phyloP scores from a whole-genome alignment of 2,329 filamentous ascomycete genomes.

The Knufia petricola region DNA sequence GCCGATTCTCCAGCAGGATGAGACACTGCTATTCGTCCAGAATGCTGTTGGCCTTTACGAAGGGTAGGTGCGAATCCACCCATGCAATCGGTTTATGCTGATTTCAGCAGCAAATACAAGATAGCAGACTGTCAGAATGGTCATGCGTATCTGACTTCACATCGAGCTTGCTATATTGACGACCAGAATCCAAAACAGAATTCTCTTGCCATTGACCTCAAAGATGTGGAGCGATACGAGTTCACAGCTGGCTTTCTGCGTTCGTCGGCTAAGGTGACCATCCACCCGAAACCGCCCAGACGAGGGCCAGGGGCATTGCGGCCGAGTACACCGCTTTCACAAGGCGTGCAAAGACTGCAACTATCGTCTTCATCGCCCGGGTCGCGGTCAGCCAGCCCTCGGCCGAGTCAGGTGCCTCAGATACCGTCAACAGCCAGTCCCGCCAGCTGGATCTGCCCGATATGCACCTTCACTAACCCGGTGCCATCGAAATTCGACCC shows the following conservation, averaged over 20 bases:
- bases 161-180: conserved; percentile 91
- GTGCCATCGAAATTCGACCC: conserved; percentile 92
- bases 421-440: conserved; percentile 22
- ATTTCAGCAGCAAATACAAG: conserved; percentile 69
- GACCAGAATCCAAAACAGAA: conserved; percentile 73
- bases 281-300: conserved; percentile 72
- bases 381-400: conserved; percentile 25
- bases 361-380: conserved; percentile 25
- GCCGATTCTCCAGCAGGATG: conserved; percentile 84
- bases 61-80: conserved; percentile 53
- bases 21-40: conserved; percentile 91
- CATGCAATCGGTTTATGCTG: not conserved
- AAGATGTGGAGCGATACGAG: conserved; percentile 82
- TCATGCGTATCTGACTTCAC: conserved; percentile 91
- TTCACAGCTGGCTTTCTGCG: conserved; percentile 93
- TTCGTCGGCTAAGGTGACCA: conserved; percentile 84
- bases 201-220: conserved; percentile 77
- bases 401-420: not conserved
- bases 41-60: conserved; percentile 96
- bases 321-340: conserved; percentile 29
- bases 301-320: conserved; percentile 45
- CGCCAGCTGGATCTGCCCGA: conserved; percentile 90
- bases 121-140: conserved; percentile 89
- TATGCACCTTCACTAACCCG: conserved; percentile 89
- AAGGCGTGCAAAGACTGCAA: conserved; percentile 14